Evolutionary conservation across 1,284 basidiomycete species (phyloP).

Genomic region (Pyrrhoderma lamaoense): DNA sequence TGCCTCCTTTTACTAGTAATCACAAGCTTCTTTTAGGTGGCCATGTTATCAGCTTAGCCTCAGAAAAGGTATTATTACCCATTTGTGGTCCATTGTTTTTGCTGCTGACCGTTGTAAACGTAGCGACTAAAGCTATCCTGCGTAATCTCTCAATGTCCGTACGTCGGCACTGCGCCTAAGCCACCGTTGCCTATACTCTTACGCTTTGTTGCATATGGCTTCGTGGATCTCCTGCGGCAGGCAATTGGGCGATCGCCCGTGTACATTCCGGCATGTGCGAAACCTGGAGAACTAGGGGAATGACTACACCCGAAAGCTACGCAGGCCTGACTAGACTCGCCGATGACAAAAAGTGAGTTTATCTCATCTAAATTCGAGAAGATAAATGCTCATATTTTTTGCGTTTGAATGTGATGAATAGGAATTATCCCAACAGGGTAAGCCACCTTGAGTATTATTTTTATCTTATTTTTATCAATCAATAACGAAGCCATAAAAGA

Average conservation of each 20-base stretch:
- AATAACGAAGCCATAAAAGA: neutral
- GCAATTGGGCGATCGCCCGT: constrained; percentile 27
- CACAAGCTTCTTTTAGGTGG: constrained; percentile 25
- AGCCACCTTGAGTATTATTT: neutral
- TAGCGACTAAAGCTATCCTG: constrained; percentile 26
- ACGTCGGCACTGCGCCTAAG: constrained; percentile 23
- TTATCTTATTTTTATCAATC: neutral
- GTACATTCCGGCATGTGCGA: constrained; percentile 29
- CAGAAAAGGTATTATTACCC: constrained; percentile 24
- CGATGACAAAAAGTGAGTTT: constrained; percentile 12
- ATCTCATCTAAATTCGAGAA: neutral
- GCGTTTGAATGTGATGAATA: neutral
- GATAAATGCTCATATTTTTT: neutral
- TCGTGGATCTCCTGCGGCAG: constrained; percentile 29
- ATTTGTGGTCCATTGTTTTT: neutral
- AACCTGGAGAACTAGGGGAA: constrained; percentile 23
- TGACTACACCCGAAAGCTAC: constrained; percentile 20
- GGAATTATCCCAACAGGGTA: constrained; percentile 6
- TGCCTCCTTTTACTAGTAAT: neutral
- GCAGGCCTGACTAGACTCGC: constrained; percentile 19
- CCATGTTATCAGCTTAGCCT: constrained; percentile 30
- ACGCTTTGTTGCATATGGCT: constrained; percentile 23
- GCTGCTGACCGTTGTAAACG: constrained; percentile 22
- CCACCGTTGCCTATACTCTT: constrained; percentile 19
- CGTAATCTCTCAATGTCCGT: constrained; percentile 32